Conservation (phyloP, 805 yeast genomes). For the Cyberlindnera xishuangbannaensis region DNA sequence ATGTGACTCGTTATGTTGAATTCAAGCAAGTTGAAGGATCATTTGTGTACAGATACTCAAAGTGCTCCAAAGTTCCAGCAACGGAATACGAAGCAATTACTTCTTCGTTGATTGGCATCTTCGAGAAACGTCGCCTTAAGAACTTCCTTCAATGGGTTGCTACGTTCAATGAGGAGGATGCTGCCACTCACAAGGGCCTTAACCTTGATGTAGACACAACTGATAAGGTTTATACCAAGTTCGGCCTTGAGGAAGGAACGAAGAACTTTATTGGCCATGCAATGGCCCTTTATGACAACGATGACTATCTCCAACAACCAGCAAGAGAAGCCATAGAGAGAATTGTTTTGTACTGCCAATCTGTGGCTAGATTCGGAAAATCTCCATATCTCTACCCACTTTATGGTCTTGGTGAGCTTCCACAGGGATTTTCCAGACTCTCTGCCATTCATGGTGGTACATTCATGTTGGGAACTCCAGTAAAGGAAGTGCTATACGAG, state of each 20-base stretch:
- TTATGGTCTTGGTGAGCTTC: constrained; percentile 95
- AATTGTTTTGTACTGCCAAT: constrained; percentile 76
- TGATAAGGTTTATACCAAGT: constrained; percentile 85
- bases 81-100: constrained; percentile 86
- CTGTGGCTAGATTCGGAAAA: constrained; percentile 92
- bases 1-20: constrained; percentile 92
- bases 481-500: constrained; percentile 79
- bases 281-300: constrained; percentile 95
- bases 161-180: constrained; percentile 70
- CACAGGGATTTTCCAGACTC: constrained; percentile 97
- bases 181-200: constrained; percentile 77
- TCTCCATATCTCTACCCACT: constrained; percentile 95
- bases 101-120: constrained; percentile 90
- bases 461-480: constrained; percentile 94
- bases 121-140: constrained; percentile 94
- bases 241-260: constrained; percentile 88
- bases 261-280: constrained; percentile 97
- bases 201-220: constrained; percentile 84
- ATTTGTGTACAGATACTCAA: constrained; percentile 78
- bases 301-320: constrained; percentile 80
- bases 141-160: constrained; percentile 85
- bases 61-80: constrained; percentile 92
- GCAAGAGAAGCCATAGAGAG: constrained; percentile 91
- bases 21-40: constrained; percentile 96
- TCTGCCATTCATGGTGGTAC: constrained; percentile 98